These are phyloP conservation scores for Penicillium sp. DNA, from an alignment of 2,329 filamentous ascomycete species.

Conservation along the genomic window DNA sequence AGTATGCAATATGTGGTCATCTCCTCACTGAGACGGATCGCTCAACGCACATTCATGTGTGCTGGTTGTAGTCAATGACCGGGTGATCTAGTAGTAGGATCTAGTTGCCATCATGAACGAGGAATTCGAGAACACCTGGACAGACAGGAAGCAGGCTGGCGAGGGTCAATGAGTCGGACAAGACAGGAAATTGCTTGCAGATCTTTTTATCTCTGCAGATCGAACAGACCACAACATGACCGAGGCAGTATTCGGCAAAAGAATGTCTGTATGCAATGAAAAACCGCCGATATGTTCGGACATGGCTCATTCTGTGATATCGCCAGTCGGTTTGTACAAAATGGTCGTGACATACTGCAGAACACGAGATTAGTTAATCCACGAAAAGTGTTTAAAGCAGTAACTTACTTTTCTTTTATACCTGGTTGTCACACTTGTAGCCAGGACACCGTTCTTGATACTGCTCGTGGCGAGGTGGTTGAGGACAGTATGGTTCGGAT, in stretches of 20 bases:
- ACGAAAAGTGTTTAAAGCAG: not conserved
- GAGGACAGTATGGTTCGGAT: conserved; percentile 93
- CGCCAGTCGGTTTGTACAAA: conserved; percentile 78
- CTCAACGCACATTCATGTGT: not conserved
- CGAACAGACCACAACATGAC: not conserved
- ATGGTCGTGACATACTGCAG: conserved; percentile 82
- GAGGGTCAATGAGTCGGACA: not conserved
- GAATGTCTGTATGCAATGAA: conserved; percentile 3
- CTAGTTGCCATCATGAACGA: not conserved
- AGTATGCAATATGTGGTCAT: conserved; percentile 11
- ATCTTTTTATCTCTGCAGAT: not conserved
- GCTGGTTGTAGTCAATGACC: not conserved
- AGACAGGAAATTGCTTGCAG: not conserved
- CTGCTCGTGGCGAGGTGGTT: conserved; percentile 96
- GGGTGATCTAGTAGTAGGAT: not conserved
- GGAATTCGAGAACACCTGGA: not conserved
- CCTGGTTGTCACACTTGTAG: conserved; percentile 91
- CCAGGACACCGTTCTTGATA: conserved; percentile 91
- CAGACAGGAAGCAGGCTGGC: not conserved
- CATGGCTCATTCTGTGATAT: conserved; percentile 27
- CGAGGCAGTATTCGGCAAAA: conserved; percentile 1
- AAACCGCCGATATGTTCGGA: not conserved
- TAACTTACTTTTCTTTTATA: conserved; percentile 70
- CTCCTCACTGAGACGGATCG: not conserved
- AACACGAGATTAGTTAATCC: conserved; percentile 5